A percentile compares a stretch with the other conserved stretches of the same genome.
These are phyloP conservation scores for Yamadazyma insecticola DNA, from an alignment of 805 yeast genomes.

Conservation along the genomic window DNA sequence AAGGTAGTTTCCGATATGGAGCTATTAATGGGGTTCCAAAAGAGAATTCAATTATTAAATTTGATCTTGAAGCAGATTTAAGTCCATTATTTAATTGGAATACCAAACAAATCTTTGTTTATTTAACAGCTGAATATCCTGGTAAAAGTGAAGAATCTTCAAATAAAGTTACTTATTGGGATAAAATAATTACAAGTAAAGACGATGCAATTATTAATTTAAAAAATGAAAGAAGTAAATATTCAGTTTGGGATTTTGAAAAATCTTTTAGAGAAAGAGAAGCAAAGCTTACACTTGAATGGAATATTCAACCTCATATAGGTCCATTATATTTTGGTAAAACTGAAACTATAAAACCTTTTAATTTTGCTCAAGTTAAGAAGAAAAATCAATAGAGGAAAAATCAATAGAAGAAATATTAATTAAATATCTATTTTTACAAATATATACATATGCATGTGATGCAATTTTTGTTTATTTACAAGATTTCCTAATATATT, in stretches of 20 bases:
- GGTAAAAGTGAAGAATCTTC: slow-evolving; percentile 40
- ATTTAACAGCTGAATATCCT: slow-evolving; percentile 79
- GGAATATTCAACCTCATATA: slow-evolving; percentile 90
- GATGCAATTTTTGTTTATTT: slow-evolving; percentile 2
- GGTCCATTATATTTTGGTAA: slow-evolving; percentile 77
- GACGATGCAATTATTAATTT: slow-evolving; percentile 57
- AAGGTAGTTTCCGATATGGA: slow-evolving; percentile 62
- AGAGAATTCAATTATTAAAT: slow-evolving; percentile 67
- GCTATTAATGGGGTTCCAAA: slow-evolving; percentile 60
- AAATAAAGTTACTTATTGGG: slow-evolving; percentile 87
- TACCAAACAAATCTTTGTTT: slow-evolving; percentile 92
- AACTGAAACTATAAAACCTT: slow-evolving; percentile 22
- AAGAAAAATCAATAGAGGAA: slow-evolving; percentile 7
- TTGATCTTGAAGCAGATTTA: slow-evolving; percentile 73
- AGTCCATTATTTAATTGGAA: slow-evolving; percentile 89
- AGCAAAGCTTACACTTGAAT: slow-evolving; percentile 67
- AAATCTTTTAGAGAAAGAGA: slow-evolving; percentile 56
- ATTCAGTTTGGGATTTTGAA: slow-evolving; percentile 83
- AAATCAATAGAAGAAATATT: slow-evolving; percentile 4
- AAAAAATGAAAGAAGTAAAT: slow-evolving; percentile 57
- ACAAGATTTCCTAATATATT: too few relatives aligned
- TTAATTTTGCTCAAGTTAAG: slow-evolving; percentile 24
- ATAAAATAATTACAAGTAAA: slow-evolving; percentile 60
- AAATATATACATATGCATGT: slow-evolving; percentile 2
- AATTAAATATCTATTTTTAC: slow-evolving; percentile 4